phyloP scores from a whole-genome alignment of 2,329 filamentous ascomycete species.

The Ascochyta viciae-villosae region DNA sequence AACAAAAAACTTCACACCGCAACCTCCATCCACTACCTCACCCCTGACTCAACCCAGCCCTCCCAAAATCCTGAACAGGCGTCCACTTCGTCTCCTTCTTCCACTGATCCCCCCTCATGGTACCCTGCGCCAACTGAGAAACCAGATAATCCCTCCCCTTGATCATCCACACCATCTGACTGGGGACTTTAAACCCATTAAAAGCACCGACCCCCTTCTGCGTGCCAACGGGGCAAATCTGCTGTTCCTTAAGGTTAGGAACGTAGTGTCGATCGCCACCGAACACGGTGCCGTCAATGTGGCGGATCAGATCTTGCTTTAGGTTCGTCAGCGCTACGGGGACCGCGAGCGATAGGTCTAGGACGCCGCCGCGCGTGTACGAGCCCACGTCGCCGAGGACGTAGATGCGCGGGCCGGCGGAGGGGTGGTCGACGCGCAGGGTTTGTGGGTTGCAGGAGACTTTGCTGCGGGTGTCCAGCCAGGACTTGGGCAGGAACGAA shows the following conservation, averaged over 20 bases:
- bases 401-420: constrained; percentile 54
- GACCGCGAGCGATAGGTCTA: constrained; percentile 52
- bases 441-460: constrained; percentile 58
- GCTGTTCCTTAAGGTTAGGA: constrained; percentile 43
- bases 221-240: constrained; percentile 47
- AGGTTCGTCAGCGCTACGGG: constrained; percentile 56
- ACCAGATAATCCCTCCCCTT: constrained; percentile 55
- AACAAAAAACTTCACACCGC: not conserved
- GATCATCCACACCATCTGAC: constrained; percentile 52
- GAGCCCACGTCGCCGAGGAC: constrained; percentile 58
- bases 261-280: constrained; percentile 42
- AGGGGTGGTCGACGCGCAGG: constrained; percentile 54
- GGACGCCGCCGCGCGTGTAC: constrained; percentile 54
- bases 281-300: constrained; percentile 33
- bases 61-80: constrained; percentile 32
- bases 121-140: constrained; percentile 31
- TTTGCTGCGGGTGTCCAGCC: constrained; percentile 58
- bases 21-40: not conserved
- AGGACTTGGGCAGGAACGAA: constrained; percentile 58
- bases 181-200: constrained; percentile 48
- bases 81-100: constrained; percentile 49
- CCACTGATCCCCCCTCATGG: constrained; percentile 40
- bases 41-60: constrained; percentile 32
- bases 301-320: constrained; percentile 53
- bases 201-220: constrained; percentile 49